Conservation (phyloP, 169 alveolate genomes). For the Babesia ovis region DNA sequence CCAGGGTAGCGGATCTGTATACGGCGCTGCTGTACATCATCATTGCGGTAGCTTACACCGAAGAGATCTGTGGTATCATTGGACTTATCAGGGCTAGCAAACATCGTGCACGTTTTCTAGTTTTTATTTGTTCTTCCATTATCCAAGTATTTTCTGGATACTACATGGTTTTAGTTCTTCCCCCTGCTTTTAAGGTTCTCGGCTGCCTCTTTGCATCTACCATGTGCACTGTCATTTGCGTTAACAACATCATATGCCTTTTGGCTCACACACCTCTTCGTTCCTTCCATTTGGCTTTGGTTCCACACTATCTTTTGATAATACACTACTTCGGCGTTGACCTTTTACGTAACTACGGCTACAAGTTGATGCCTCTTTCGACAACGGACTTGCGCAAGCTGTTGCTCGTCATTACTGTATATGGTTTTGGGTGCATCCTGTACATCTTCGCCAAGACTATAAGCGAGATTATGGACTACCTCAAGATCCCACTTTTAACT, state of each 20-base stretch:
- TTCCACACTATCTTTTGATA: slow-evolving; percentile 40
- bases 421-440: slow-evolving; percentile 23
- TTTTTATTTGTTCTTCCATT: slow-evolving; percentile 12
- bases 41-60: not conserved
- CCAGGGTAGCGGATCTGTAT: not conserved
- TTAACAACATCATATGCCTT: slow-evolving; percentile 36
- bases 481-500: slow-evolving; percentile 44
- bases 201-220: slow-evolving; percentile 57
- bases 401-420: slow-evolving; percentile 18
- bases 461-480: slow-evolving; percentile 45
- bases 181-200: not conserved
- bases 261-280: slow-evolving; percentile 2
- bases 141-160: slow-evolving; percentile 6
- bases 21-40: not conserved
- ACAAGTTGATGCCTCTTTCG: not conserved
- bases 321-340: slow-evolving; percentile 12
- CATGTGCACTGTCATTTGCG: slow-evolving; percentile 37
- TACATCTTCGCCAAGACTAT: slow-evolving; percentile 27
- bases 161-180: slow-evolving; percentile 28
- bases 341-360: slow-evolving; percentile 12
- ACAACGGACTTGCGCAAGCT: not conserved
- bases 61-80: not conserved
- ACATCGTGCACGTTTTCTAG: not conserved
- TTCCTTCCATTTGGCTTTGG: slow-evolving; percentile 25
- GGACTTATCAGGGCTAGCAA: not conserved